Evolutionary conservation across 495 filamentous ascomycete species (phyloP).

Genomic region (Podospora appendiculata): DNA sequence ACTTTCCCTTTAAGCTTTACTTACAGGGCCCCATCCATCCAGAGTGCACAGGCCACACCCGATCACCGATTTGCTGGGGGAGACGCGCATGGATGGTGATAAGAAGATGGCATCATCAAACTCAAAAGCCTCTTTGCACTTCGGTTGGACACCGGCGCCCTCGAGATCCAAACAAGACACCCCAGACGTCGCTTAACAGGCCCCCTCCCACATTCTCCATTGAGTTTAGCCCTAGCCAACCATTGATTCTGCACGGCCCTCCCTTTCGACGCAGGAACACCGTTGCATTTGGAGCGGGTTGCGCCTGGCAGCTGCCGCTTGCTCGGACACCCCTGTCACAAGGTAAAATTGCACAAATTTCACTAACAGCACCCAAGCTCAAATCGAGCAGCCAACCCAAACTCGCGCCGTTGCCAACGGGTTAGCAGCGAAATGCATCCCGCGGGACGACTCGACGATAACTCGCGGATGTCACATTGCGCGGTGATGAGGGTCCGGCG

Average conservation of each 20-base stretch:
- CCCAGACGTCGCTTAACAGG: too few species aligned
- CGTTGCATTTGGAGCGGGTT: not conserved
- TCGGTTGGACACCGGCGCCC: too few species aligned
- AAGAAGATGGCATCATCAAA: too few species aligned
- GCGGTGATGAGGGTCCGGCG: conserved; percentile 2
- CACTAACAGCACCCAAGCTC: conserved; percentile 2
- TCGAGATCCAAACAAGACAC: too few species aligned
- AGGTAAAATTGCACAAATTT: conserved; percentile 18
- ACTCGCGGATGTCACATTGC: conserved; percentile 1
- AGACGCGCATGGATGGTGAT: too few species aligned
- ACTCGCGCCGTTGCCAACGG: not conserved
- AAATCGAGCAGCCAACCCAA: not conserved
- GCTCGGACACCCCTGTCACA: not conserved
- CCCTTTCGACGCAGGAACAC: conserved; percentile 11
- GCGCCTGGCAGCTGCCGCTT: not conserved
- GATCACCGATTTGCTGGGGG: too few species aligned
- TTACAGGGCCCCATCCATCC: too few species aligned
- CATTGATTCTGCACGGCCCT: conserved; percentile 3
- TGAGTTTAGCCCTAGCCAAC: not conserved
- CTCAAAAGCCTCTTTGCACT: too few species aligned
- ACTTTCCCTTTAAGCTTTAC: too few species aligned
- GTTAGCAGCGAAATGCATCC: not conserved
- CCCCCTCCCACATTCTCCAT: not conserved
- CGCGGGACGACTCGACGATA: not conserved
- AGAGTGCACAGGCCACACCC: too few species aligned